phyloP scores from a whole-genome alignment of 2,329 filamentous ascomycete genomes.

The Fonsecaea nubica region DNA sequence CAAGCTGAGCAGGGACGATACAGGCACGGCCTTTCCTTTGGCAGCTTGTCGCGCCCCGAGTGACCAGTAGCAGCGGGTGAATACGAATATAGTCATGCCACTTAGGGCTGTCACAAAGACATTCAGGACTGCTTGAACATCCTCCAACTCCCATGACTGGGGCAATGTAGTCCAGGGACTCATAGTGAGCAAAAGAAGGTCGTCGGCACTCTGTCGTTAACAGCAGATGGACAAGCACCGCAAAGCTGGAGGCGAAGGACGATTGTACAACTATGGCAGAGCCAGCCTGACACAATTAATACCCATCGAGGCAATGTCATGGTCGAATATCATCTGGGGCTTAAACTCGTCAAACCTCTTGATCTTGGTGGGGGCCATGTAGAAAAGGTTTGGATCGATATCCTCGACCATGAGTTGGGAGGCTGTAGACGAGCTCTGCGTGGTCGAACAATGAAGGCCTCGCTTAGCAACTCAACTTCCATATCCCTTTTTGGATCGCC shows the following conservation, averaged over 20 bases:
- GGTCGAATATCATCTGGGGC: background rate
- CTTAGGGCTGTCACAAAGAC: slow-evolving; percentile 29
- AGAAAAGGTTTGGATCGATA: background rate
- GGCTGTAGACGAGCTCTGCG: background rate
- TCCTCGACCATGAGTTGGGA: background rate
- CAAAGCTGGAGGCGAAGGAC: background rate
- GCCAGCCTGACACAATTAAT: background rate
- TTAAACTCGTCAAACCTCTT: background rate
- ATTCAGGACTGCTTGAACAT: slow-evolving; percentile 32
- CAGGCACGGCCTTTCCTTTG: slow-evolving; percentile 20
- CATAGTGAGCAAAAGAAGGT: background rate
- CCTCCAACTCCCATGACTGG: slow-evolving; percentile 25
- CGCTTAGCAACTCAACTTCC: background rate
- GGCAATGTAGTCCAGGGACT: slow-evolving; percentile 20
- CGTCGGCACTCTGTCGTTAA: background rate
- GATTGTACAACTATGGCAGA: background rate
- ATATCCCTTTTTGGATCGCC: slow-evolving; percentile 1
- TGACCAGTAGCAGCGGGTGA: slow-evolving; percentile 28
- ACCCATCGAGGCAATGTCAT: background rate
- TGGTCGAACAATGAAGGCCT: background rate
- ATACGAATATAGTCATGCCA: slow-evolving; percentile 27
- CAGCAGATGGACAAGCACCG: background rate
- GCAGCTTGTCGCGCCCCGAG: slow-evolving; percentile 19
- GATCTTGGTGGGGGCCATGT: background rate
- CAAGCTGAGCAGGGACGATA: slow-evolving; percentile 24